Evolutionary conservation across 2,329 filamentous ascomycete genomes (phyloP), one percentile per base, ranked within the genome.

Genomic region (Shiraia bambusicola): DNA sequence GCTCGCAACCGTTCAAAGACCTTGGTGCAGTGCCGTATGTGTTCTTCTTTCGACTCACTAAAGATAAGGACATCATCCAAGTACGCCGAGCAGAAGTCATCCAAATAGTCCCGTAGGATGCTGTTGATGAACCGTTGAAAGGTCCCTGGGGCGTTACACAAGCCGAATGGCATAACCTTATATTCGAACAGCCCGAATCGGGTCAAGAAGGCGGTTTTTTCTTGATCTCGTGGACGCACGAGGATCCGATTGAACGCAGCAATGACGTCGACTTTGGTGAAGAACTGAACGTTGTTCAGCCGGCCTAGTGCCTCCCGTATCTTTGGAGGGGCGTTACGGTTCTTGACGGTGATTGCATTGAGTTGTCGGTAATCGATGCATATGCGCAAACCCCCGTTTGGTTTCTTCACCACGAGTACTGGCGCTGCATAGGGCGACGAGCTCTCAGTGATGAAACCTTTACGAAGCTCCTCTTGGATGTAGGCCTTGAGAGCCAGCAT

Each of bases 111-210:
- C 17, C 27, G 24, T 39, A 61, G 31, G 13, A 47, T 25, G 7
- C 31, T 27, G 38, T 58, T 56, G 30, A 59, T 52, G 32, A 46
- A 52, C 15, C 9, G n/a, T 45, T 58, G 49, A 27, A 48, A 58
- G 4, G 37, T 52, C 1, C 28, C 34, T 29, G 37, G 56, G 0
- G 43, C 42, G 24, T 62, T 62, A 10, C 36, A 42, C n/a, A 65
- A 43, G 9, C 58, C 36, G 25, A 65, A 54, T 1, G 40, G 59
- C 22, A 63, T 58, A 3, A 63, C 48, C 29, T 44, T 11, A 29
- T 51, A 63, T 27, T 61, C 29, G 38, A 44, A 63, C 7, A 40
- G 41, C 17, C 60, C 30, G 28, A 57, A 60, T 10, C 43, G 28
- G 28, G 40, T 57, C 2, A 32, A 16, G 17, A 49, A 49, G 2